Evolutionary conservation across 176 grass and related monocot genomes (phyloP), one percentile per base, ranked within the genome.

Genomic region (Phoenix roebelenii): DNA sequence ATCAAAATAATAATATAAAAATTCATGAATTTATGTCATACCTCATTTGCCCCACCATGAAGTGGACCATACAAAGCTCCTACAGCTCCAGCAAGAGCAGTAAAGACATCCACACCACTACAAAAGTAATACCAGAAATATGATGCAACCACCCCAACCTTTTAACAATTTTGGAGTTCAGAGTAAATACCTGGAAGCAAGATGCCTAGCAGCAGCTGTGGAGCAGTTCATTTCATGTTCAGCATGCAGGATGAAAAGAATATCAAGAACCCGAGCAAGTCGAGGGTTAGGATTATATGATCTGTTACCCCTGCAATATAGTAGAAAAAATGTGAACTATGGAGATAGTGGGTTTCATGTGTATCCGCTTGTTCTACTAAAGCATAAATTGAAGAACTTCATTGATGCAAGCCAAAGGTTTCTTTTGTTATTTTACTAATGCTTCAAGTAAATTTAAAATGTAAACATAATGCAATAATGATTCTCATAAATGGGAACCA

Each of bases 181-280:
- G 35, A 16, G 22, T 60, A 52, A 68, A 55, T 85, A 88, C 93
- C 93, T 98, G 71, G 93, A 98, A 75, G 93, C 93, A 85, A 98
- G 87, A 79, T 98, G 93, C 52, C 93, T 87, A 70, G 80, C 93
- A 64, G 87, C 87, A 89, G 93, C 80, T 23, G 87, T 88, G 55
- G 93, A 98, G 68, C 87, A 98, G 66, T 98, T 98, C 93, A 92
- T 98, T 82, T 98, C 93, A 64, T 98, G 93, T 69, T 98, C 93
- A 19, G 93, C 93, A 79, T 98, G 93, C 17, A 98, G 81, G 74
- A 98, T 92, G 60, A 98, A 92, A 51, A 98, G 87, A 57, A 98
- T 71, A 55, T 98, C 87, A 65, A 98, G 70, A 71, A 75, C 87
- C 70, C 87, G 74, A 64, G 87, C 79, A 78, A 98, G 88, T 77